These are phyloP conservation scores for Aureobasidium lini DNA, from an alignment of 2,329 filamentous ascomycete species.

Conservation along the genomic window DNA sequence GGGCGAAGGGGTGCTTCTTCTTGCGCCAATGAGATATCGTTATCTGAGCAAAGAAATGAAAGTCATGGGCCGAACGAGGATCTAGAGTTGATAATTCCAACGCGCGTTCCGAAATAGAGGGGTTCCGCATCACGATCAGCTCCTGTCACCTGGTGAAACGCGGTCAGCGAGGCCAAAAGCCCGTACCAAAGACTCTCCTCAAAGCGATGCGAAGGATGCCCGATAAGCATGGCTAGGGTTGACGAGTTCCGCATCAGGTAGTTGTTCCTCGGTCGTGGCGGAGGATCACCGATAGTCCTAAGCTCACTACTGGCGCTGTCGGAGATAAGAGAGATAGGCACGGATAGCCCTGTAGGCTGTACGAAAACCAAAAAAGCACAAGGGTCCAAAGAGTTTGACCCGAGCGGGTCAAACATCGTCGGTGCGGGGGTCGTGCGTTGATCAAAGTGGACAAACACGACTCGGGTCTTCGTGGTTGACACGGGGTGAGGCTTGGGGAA, in stretches of 20 bases:
- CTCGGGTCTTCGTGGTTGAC: not conserved
- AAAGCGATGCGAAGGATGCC: not conserved
- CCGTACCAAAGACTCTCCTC: not conserved
- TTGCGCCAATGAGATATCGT: constrained; percentile 9
- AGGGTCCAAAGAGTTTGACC: constrained; percentile 10
- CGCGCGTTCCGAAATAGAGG: constrained; percentile 6
- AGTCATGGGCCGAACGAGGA: constrained; percentile 4
- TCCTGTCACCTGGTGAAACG: not conserved
- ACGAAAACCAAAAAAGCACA: not conserved
- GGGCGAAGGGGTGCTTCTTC: not conserved
- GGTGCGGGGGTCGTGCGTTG: constrained; percentile 4
- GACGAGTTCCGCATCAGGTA: constrained; percentile 5
- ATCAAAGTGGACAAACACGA: constrained; percentile 6
- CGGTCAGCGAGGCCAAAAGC: not conserved
- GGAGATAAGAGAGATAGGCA: not conserved
- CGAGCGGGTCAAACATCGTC: constrained; percentile 7
- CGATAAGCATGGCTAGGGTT: constrained; percentile 8
- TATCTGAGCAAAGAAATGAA: constrained; percentile 8
- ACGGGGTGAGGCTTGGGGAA: not conserved
- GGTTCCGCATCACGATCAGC: constrained; percentile 3
- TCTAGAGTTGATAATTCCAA: constrained; percentile 3
- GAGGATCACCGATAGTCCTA: constrained; percentile 10
- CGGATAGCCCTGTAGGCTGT: not conserved
- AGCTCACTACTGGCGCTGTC: not conserved
- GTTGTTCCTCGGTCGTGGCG: not conserved